Conservation (phyloP, 108 stramenopile species). For the Nannochloropsis gaditana region DNA sequence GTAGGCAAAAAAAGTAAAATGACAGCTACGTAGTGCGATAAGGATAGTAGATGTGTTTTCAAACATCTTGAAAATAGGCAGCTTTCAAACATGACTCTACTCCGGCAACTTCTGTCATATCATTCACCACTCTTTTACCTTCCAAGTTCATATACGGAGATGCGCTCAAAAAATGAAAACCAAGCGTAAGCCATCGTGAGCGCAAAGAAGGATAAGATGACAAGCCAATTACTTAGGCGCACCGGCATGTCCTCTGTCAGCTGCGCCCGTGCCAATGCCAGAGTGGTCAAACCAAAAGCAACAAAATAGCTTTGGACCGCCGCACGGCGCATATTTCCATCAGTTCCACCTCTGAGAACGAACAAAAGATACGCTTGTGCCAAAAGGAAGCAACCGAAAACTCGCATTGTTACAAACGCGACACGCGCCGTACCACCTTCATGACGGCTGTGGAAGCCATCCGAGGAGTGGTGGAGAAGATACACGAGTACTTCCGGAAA, state of each 20-base stretch:
- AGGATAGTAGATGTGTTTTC: no score
- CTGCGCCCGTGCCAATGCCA: background rate
- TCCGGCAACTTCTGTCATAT: no score
- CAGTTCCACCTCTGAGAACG: background rate
- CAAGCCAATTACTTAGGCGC: background rate
- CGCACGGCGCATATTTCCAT: background rate
- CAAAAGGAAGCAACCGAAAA: constrained; percentile 9
- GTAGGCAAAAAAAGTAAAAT: no score
- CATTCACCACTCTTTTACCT: background rate
- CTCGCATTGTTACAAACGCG: background rate
- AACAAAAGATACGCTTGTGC: constrained; percentile 1
- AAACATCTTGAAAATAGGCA: no score
- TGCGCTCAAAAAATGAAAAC: background rate
- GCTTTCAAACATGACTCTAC: no score
- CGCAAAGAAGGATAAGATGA: background rate
- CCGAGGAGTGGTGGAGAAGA: background rate
- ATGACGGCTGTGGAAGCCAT: background rate
- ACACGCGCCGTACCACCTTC: background rate
- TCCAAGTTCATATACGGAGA: background rate
- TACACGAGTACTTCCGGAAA: background rate
- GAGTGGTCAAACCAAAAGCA: background rate
- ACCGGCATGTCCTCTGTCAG: constrained; percentile 2
- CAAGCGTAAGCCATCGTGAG: constrained; percentile 1
- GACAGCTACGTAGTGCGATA: no score
- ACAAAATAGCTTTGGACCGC: constrained; percentile 7